phyloP scores from a whole-genome alignment of 768 basidiomycete species.

The Russula sp. region DNA sequence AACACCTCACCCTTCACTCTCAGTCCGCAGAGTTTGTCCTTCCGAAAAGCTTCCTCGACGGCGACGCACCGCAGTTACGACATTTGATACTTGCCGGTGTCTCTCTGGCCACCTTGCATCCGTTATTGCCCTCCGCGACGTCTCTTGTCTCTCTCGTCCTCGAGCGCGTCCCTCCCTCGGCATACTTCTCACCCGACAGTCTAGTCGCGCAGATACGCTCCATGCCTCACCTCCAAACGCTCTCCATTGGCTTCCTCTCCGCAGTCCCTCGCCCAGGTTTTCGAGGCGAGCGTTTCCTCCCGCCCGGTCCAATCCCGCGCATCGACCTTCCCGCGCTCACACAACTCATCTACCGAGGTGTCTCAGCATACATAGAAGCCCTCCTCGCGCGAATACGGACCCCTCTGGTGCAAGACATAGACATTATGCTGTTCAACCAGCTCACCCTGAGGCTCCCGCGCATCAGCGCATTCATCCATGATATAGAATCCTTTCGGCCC shows the following conservation, averaged over 20 bases:
- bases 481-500: background rate
- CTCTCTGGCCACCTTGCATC: background rate
- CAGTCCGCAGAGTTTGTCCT: constrained; percentile 10
- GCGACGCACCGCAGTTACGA: constrained; percentile 4
- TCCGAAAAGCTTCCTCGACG: constrained; percentile 6
- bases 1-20: constrained; percentile 4
- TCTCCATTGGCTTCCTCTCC: constrained; percentile 12
- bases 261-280: constrained; percentile 10
- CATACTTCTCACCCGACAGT: constrained; percentile 5
- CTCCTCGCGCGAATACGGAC: constrained; percentile 6
- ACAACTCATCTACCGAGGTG: constrained; percentile 9
- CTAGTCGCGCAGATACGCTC: constrained; percentile 3
- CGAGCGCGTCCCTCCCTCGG: constrained; percentile 11
- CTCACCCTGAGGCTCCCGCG: constrained; percentile 2
- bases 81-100: constrained; percentile 5
- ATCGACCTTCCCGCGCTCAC: constrained; percentile 6
- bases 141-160: constrained; percentile 12
- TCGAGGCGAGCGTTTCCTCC: background rate
- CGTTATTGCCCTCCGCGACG: constrained; percentile 2
- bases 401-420: constrained; percentile 4
- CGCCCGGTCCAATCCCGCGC: background rate
- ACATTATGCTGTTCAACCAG: constrained; percentile 11
- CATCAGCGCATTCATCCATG: background rate
- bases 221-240: background rate
- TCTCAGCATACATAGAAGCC: constrained; percentile 7